These are phyloP conservation scores for Serendipita sp. DNA, from an alignment of 768 basidiomycete genomes.

Conservation along the genomic window DNA sequence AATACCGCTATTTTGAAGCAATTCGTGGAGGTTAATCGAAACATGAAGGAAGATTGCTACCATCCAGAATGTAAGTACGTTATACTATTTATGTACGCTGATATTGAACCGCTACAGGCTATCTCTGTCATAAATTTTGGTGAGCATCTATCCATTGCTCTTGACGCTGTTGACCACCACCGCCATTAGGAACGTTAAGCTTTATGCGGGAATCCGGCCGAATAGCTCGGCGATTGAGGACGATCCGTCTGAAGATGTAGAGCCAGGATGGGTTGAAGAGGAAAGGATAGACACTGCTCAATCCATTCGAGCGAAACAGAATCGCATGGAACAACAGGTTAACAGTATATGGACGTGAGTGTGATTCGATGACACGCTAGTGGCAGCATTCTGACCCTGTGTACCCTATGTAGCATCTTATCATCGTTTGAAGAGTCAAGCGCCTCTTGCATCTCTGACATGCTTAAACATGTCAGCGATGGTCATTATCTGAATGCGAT, in stretches of 20 bases:
- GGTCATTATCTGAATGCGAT: constrained; percentile 94
- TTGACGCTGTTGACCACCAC: not conserved
- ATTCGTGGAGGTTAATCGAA: constrained; percentile 98
- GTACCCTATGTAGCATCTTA: constrained; percentile 41
- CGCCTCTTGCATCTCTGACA: constrained; percentile 96
- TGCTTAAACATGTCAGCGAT: constrained; percentile 93
- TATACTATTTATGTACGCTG: not conserved
- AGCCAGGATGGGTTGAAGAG: constrained; percentile 33
- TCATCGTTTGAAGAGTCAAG: constrained; percentile 99
- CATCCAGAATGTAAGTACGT: constrained; percentile 99
- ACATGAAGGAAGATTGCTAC: constrained; percentile 98
- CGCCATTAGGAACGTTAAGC: constrained; percentile 99
- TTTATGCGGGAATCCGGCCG: constrained; percentile 52
- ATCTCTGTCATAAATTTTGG: constrained; percentile 5
- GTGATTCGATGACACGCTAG: not conserved
- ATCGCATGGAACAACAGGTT: constrained; percentile 90
- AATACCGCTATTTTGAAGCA: constrained; percentile 95
- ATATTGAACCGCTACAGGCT: not conserved
- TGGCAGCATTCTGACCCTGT: not conserved
- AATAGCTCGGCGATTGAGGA: constrained; percentile 29
- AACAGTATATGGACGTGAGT: constrained; percentile 97
- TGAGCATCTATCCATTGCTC: not conserved
- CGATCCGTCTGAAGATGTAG: constrained; percentile 15
- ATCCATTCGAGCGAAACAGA: constrained; percentile 77
- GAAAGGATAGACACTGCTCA: constrained; percentile 62